Percentiles rank a stretch among this genome's conserved stretches.
These are phyloP conservation scores for Taphrina communis DNA, from an alignment of 1,139 yeast genomes.

Conservation along the genomic window DNA sequence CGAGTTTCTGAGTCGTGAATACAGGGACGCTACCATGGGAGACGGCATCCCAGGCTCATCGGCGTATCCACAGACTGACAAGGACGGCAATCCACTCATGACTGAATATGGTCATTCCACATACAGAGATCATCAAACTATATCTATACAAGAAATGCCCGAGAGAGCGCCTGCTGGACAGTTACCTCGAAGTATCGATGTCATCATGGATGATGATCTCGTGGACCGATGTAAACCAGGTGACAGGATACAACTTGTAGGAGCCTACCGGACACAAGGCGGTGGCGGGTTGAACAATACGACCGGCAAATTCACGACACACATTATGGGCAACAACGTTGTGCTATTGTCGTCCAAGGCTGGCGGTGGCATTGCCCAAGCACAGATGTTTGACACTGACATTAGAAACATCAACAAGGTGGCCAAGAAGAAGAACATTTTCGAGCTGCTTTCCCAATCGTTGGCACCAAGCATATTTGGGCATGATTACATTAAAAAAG, in stretches of 20 bases:
- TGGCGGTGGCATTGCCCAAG: constrained; percentile 80
- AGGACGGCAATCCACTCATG: constrained; percentile 81
- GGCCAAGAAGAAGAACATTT: constrained; percentile 70
- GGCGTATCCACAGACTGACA: constrained; percentile 90
- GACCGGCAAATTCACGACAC: constrained; percentile 74
- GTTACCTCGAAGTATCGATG: constrained; percentile 89
- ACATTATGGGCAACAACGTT: constrained; percentile 83
- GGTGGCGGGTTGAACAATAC: constrained; percentile 62
- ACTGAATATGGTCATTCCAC: constrained; percentile 95
- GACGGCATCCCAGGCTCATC: constrained; percentile 58
- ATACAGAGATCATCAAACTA: constrained; percentile 90
- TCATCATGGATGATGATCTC: constrained; percentile 88
- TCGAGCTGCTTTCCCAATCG: constrained; percentile 80
- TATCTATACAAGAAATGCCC: constrained; percentile 97
- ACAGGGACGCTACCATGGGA: constrained; percentile 83
- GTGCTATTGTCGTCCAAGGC: constrained; percentile 83
- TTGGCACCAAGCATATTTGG: constrained; percentile 97
- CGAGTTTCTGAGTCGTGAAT: constrained; percentile 86
- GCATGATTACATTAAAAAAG: constrained; percentile 86
- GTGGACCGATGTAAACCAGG: constrained; percentile 95
- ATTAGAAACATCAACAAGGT: constrained; percentile 84
- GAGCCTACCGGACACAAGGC: constrained; percentile 91
- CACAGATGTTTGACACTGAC: constrained; percentile 78
- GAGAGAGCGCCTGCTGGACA: constrained; percentile 99
- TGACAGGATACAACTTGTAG: constrained; percentile 91